phyloP scores from a whole-genome alignment of 1,284 basidiomycete species.

The Trichosporon sp. region DNA sequence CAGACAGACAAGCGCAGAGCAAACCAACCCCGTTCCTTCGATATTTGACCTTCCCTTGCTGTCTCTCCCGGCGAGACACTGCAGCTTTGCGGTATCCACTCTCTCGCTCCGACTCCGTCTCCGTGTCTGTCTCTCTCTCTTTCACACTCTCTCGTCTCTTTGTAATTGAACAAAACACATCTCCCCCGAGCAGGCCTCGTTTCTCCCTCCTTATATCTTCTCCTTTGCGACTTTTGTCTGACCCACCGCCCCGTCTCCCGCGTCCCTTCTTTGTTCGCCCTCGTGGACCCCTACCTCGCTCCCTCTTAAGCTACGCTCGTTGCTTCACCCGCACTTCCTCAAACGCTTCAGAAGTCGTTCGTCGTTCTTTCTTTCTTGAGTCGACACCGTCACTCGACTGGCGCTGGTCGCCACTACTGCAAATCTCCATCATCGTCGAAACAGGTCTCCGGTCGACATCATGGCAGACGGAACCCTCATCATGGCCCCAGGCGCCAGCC shows the following conservation, averaged over 20 bases:
- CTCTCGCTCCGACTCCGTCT: too few species aligned
- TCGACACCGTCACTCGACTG: not conserved
- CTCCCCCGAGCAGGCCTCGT: not conserved
- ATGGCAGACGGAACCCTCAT: not conserved
- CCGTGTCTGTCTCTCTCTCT: too few species aligned
- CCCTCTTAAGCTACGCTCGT: not conserved
- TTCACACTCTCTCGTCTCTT: too few species aligned
- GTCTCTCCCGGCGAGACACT: not conserved
- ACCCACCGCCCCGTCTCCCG: not conserved
- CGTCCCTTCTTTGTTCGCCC: not conserved
- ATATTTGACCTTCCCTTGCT: too few species aligned
- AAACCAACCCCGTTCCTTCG: too few species aligned
- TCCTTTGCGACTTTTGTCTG: too few species aligned
- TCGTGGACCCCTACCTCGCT: not conserved
- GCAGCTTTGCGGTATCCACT: not conserved
- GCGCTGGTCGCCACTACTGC: not conserved
- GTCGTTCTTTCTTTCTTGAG: not conserved
- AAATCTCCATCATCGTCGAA: not conserved
- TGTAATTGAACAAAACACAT: not conserved
- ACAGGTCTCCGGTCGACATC: not conserved
- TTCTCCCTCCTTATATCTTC: not conserved
- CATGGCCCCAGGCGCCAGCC: not conserved
- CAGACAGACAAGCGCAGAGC: too few species aligned
- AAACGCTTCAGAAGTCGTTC: not conserved
- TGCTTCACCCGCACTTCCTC: not conserved